phyloP scores from a whole-genome alignment of 2,329 filamentous ascomycete genomes.

The Neonectria coccinea region DNA sequence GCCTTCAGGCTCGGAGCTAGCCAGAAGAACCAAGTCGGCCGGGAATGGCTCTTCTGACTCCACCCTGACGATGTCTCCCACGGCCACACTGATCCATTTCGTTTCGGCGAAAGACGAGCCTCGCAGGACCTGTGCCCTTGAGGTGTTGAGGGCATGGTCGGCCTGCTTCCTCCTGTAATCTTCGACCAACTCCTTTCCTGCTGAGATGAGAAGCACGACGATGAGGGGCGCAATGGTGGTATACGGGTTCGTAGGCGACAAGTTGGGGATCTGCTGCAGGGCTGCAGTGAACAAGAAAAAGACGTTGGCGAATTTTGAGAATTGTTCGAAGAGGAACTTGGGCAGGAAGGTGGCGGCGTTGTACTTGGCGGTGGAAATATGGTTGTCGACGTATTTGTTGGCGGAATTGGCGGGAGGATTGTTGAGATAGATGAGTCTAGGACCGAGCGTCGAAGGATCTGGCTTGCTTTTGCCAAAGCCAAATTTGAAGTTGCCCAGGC shows the following conservation, averaged over 20 bases:
- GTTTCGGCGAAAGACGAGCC: constrained; percentile 87
- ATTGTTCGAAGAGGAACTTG: constrained; percentile 98
- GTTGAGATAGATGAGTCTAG: constrained; percentile 94
- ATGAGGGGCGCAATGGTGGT: constrained; percentile 96
- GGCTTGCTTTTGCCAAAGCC: constrained; percentile 86
- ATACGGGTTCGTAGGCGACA: constrained; percentile 94
- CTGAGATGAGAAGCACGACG: constrained; percentile 93
- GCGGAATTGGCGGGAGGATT: constrained; percentile 90
- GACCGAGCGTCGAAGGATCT: constrained; percentile 91
- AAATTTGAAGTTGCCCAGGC: constrained; percentile 86
- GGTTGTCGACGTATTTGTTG: constrained; percentile 95
- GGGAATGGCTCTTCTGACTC: constrained; percentile 96
- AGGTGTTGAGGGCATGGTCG: constrained; percentile 88
- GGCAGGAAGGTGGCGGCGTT: constrained; percentile 92
- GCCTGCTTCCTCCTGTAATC: constrained; percentile 91
- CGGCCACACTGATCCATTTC: constrained; percentile 92
- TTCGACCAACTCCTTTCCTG: constrained; percentile 92
- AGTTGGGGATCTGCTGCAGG: constrained; percentile 92
- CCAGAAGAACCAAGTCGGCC: constrained; percentile 90
- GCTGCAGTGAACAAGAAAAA: constrained; percentile 99
- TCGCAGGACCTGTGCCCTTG: constrained; percentile 83
- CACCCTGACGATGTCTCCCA: constrained; percentile 93
- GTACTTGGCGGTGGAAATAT: constrained; percentile 98
- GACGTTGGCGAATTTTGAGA: constrained; percentile 98
- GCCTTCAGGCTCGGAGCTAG: constrained; percentile 96